Evolutionary conservation across 2,329 filamentous ascomycete genomes (phyloP), one percentile per base, ranked within the genome.

Genomic region (Neonectria sp.): DNA sequence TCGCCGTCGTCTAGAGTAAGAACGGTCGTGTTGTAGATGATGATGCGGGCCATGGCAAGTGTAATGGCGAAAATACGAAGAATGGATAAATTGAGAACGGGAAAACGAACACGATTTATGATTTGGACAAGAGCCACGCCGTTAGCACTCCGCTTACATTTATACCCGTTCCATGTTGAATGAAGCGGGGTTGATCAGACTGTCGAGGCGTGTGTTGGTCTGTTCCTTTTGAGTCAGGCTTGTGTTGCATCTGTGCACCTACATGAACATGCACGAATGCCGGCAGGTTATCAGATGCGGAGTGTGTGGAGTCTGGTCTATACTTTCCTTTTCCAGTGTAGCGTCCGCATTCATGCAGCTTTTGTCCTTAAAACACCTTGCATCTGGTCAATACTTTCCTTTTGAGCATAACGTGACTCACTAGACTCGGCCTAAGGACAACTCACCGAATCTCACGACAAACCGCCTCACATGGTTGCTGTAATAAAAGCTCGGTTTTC

Each of bases 21-120:
- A 24, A 63, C 51, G 43, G 60, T 63, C 6, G 60, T 53, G 8
- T 63, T 63, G 45, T 63, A 63, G 17, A 63, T 57, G n/a, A 63
- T 52, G 4, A 57, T 63, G 21, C 53, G 60, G 7, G 52, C 2
- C 60, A 63, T 63, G 27, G 7, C 31, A 27, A 33, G 24, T 11
- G 13, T 27, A 13, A 40, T 29, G 33, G 33, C 17, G 7, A 33
- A 24, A 17, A 4, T 45, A 25, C 4, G 48, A 43, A 21, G 7
- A 21, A 24, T 21, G 6, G 11, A 6, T 4, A 4, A 17, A 21
- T 29, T 3, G 4, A 31, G 15, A 6, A 51, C 4, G 27, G 11
- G 27, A 1, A 48, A 25, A 25, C 1, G 21, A 48, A 27, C 21
- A 21, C 21, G 21, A 21, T 21, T 21, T 21, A 21, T 21, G 21